phyloP scores from a whole-genome alignment of 495 filamentous ascomycete species.

The Trichoderma reesei region DNA sequence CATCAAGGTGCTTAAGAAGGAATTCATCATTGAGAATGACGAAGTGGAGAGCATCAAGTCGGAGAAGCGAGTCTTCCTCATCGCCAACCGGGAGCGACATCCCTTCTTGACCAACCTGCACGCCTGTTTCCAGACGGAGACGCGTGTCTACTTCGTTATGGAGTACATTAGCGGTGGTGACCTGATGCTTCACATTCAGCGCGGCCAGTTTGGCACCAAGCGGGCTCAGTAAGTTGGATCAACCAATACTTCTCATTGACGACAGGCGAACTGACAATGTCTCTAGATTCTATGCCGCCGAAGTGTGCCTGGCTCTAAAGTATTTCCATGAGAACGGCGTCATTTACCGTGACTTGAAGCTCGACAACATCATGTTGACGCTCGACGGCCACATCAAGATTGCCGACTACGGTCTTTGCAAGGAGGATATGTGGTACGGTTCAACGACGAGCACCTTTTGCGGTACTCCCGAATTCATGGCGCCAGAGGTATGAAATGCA shows the following conservation, averaged over 20 bases:
- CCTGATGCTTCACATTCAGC: conserved; percentile 97
- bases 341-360: conserved; percentile 98
- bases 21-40: conserved; percentile 99
- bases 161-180: conserved; percentile 99
- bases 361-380: conserved; percentile 95
- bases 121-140: conserved; percentile 99
- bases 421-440: conserved; percentile 99
- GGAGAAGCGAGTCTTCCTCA: conserved; percentile 92
- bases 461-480: conserved; percentile 99
- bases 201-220: conserved; percentile 90
- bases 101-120: conserved; percentile 93
- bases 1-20: conserved; percentile 99
- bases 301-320: conserved; percentile 94
- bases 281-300: conserved; percentile 86
- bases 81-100: conserved; percentile 96
- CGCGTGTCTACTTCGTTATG: conserved; percentile 98
- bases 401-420: conserved; percentile 96
- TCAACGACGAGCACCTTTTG: conserved; percentile 97
- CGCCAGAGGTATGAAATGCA: conserved; percentile 66
- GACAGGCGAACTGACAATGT: neutral
- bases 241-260: neutral
- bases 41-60: conserved; percentile 98
- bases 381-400: conserved; percentile 98
- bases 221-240: conserved; percentile 70
- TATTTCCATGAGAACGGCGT: conserved; percentile 99